Conservation (phyloP, 768 basidiomycete genomes). For the Phaeotremella skinneri region DNA sequence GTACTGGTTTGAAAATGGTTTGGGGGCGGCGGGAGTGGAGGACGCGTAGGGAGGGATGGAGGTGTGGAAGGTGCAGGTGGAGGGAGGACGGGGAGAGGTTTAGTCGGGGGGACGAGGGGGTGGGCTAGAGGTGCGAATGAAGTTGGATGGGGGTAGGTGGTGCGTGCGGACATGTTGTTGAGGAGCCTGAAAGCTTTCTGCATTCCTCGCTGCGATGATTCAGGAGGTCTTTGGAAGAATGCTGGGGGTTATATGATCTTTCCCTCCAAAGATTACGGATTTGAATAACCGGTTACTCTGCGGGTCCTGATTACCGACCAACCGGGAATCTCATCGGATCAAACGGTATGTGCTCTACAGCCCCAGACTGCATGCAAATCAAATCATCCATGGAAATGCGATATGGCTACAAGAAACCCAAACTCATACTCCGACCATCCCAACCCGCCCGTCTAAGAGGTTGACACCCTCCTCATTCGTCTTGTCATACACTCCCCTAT, state of each 20-base stretch:
- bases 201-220: no score
- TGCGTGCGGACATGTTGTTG: background rate
- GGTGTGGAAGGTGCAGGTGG: slow-evolving; percentile 8
- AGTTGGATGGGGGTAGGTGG: slow-evolving; percentile 10
- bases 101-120: slow-evolving; percentile 4
- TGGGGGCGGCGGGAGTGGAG: slow-evolving; percentile 9
- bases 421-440: background rate
- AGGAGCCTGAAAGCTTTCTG: background rate
- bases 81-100: slow-evolving; percentile 2
- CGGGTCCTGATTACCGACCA: background rate
- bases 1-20: slow-evolving; percentile 8
- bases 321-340: background rate
- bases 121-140: background rate
- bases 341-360: no score
- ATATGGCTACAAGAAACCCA: background rate
- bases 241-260: no score
- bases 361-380: no score
- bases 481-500: background rate
- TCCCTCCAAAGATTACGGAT: no score
- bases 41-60: slow-evolving; percentile 12
- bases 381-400: no score
- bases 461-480: background rate
- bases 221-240: no score
- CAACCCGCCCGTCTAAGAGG: background rate
- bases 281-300: no score